Conservation (phyloP, 345 rosid genomes). For the Aurinia saxatilis region DNA sequence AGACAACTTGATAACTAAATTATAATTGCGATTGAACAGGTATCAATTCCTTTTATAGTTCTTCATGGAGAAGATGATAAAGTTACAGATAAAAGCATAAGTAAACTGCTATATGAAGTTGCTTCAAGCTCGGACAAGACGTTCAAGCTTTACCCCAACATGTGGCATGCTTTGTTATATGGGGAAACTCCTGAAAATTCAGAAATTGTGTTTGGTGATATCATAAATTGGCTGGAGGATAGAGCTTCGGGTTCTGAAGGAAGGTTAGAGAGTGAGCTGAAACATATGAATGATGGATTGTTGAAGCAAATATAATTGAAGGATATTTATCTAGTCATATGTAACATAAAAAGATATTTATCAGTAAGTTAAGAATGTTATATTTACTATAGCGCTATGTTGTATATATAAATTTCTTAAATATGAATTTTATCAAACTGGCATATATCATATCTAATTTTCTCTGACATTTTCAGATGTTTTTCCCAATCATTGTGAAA, state of each 20-base stretch:
- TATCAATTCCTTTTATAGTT: slow-evolving; percentile 58
- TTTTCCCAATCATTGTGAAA: too few relatives aligned
- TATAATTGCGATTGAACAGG: slow-evolving; percentile 24
- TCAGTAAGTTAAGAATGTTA: neutral
- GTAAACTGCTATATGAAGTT: slow-evolving; percentile 37
- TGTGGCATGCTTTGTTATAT: slow-evolving; percentile 88
- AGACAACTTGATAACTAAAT: neutral
- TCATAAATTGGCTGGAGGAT: slow-evolving; percentile 48
- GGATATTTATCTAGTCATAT: neutral
- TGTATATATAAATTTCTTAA: too few relatives aligned
- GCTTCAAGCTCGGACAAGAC: slow-evolving; percentile 75
- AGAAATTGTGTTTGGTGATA: slow-evolving; percentile 52
- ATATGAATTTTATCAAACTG: too few relatives aligned
- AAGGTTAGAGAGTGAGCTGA: slow-evolving; percentile 23
- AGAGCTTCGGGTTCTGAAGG: slow-evolving; percentile 18
- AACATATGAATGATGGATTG: slow-evolving; percentile 11
- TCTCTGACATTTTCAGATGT: too few relatives aligned
- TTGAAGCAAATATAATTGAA: slow-evolving; percentile 7
- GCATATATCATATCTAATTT: too few relatives aligned
- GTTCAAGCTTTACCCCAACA: slow-evolving; percentile 55
- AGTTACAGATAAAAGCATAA: slow-evolving; percentile 53
- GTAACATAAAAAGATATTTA: neutral
- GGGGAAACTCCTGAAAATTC: slow-evolving; percentile 56
- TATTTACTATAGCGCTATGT: neutral
- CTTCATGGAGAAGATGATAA: slow-evolving; percentile 77